These are phyloP conservation scores for Pseudocercospora pini-densiflorae DNA, from an alignment of 2,329 filamentous ascomycete genomes.

Conservation along the genomic window DNA sequence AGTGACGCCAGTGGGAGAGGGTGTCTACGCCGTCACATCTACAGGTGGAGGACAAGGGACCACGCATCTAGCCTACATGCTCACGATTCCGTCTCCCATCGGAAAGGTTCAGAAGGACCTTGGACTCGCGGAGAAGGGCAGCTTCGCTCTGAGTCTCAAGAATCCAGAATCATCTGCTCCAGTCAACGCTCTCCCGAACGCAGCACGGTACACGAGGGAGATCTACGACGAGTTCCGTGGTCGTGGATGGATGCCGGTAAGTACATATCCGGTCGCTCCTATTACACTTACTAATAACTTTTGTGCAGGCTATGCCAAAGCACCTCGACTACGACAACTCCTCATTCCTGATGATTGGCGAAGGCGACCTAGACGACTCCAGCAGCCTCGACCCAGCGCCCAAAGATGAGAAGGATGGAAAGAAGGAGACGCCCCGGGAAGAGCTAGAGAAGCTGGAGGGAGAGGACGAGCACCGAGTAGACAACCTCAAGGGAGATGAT, in stretches of 20 bases:
- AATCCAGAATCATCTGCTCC: conserved; percentile 75
- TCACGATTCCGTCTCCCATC: conserved; percentile 72
- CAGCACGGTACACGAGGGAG: conserved; percentile 72
- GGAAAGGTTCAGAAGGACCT: conserved; percentile 76
- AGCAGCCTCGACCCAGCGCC: conserved; percentile 62
- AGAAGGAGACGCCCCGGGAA: conserved; percentile 67
- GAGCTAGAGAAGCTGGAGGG: conserved; percentile 76
- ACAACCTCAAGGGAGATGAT: conserved; percentile 62
- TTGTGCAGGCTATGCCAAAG: conserved; percentile 62
- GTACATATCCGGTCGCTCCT: neutral
- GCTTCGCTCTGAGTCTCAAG: conserved; percentile 78
- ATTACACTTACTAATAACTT: too few relatives aligned
- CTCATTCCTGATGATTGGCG: conserved; percentile 79
- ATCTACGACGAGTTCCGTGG: conserved; percentile 74
- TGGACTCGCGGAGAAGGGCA: conserved; percentile 71
- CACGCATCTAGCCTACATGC: conserved; percentile 78
- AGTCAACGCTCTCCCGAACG: conserved; percentile 65
- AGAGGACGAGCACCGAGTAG: conserved; percentile 72
- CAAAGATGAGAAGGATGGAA: conserved; percentile 59
- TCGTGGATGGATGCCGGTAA: conserved; percentile 74
- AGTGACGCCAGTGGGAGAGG: conserved; percentile 78
- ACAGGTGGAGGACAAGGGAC: conserved; percentile 62
- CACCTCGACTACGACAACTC: conserved; percentile 68
- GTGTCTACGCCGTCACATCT: conserved; percentile 79
- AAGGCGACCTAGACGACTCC: conserved; percentile 52